Evolutionary conservation across 768 basidiomycete species (phyloP).

Genomic region (Lactifluus piperatus): DNA sequence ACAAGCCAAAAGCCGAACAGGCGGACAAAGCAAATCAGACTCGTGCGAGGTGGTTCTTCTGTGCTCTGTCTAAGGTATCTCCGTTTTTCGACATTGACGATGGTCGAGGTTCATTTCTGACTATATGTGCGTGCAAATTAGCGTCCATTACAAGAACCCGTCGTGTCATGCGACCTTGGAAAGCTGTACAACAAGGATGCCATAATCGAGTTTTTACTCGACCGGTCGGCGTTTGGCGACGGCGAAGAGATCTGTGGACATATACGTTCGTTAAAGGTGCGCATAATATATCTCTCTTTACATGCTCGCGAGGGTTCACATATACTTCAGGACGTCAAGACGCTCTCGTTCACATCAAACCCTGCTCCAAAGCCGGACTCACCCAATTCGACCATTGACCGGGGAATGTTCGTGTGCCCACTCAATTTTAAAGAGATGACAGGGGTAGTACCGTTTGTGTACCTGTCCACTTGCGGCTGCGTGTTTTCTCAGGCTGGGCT

Average conservation of each 20-base stretch:
- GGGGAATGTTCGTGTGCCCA: constrained; percentile 79
- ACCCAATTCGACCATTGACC: constrained; percentile 36
- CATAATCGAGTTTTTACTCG: constrained; percentile 81
- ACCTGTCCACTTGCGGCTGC: constrained; percentile 79
- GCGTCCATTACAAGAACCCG: constrained; percentile 79
- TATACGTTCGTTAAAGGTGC: constrained; percentile 80
- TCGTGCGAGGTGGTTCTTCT: constrained; percentile 84
- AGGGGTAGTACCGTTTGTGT: constrained; percentile 81
- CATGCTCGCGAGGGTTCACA: neutral
- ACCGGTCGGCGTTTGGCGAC: constrained; percentile 79
- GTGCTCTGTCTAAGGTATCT: constrained; percentile 89
- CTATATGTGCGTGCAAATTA: constrained; percentile 26
- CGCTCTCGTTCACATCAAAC: constrained; percentile 72
- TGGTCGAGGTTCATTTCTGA: neutral
- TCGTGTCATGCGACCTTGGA: constrained; percentile 87
- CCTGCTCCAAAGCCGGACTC: constrained; percentile 35
- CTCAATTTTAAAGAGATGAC: constrained; percentile 94
- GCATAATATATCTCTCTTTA: constrained; percentile 21
- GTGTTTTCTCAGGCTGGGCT: constrained; percentile 84
- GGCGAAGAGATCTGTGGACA: constrained; percentile 90
- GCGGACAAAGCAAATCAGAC: constrained; percentile 88
- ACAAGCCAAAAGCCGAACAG: constrained; percentile 72
- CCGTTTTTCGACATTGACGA: neutral
- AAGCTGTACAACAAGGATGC: constrained; percentile 97
- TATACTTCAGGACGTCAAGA: constrained; percentile 69